Base-by-base conservation (phyloP, 2,329 filamentous ascomycete genomes). In the Zasmidium cellare region DNA sequence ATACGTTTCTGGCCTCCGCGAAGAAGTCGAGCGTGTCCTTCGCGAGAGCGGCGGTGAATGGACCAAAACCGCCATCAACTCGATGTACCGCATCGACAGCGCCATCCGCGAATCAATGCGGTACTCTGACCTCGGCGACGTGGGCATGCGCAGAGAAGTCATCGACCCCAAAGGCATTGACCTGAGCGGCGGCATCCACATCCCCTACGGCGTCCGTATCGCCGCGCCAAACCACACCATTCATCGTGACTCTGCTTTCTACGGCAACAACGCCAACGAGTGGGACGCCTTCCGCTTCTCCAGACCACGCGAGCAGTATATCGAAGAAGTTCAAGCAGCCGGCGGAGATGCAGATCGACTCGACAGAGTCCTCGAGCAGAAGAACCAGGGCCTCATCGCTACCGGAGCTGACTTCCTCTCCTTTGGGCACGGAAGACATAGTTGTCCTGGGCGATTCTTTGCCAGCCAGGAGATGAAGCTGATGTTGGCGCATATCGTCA, bases 391-490 rank as follows among this genome's bases (percentile, higher is more conserved):
- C 16, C 48, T 51, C 14, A 51, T 56, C 22, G 38, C 54, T 47
- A 56, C 47, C 6, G 24, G 47, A 9, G 38, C 25, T 12, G 47
- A 56, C 22, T 51, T 51, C 24, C 38, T 56, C 31, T 41, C 46
- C 14, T 51, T 56, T 24, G 47, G 48, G 20, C 48, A 56, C 23
- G 54, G 54, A 19, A 46, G 54, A 18, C 16, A 47, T 12, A 38
- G 61, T 12, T 69, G 67, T 49, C 63, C 63, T 24, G 78, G 77
- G 0, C 72, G 77, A 0, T 80, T 79, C 72, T 79, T 80, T 60
- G 61, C 50, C 66, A 65, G 47, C 58, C 74, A 77, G 60, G 75
- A 79, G 70, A 76, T 79, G 67, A 80, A 80, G 67, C 66, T 79
- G 61, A 73, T 79, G 18, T 61, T 80, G 14, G 73, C 75, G 1